Conservation (phyloP, 2,329 filamentous ascomycete species). For the Claviceps sp. region DNA sequence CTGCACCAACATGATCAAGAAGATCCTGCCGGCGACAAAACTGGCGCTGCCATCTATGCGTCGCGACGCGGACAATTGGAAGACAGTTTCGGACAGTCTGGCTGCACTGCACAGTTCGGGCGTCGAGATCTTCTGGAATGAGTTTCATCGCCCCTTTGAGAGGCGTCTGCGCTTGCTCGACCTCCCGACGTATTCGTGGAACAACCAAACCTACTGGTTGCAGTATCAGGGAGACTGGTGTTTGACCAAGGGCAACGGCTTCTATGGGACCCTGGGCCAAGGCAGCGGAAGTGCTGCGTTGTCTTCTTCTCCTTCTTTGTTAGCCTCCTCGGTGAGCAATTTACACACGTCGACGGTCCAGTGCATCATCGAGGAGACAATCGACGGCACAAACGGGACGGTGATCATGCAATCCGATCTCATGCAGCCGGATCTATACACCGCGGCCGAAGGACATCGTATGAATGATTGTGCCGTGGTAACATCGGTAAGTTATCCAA, state of each 20-base stretch:
- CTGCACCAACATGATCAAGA: conserved; percentile 48
- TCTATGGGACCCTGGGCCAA: conserved; percentile 27
- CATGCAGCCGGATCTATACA: conserved; percentile 22
- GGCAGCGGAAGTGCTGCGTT: neutral
- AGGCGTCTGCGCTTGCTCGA: conserved; percentile 35
- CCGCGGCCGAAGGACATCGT: conserved; percentile 26
- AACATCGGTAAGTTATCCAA: conserved; percentile 25
- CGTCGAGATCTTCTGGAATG: conserved; percentile 37
- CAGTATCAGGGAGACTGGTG: conserved; percentile 56
- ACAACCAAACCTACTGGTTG: conserved; percentile 59
- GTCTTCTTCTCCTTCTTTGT: neutral
- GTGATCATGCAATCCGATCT: conserved; percentile 26
- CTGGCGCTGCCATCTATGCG: conserved; percentile 40
- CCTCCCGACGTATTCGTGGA: conserved; percentile 57
- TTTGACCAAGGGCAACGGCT: conserved; percentile 48
- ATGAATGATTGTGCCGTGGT: conserved; percentile 29
- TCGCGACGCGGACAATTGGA: conserved; percentile 52
- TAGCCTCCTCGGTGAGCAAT: neutral
- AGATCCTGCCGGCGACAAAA: conserved; percentile 35
- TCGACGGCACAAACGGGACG: conserved; percentile 11
- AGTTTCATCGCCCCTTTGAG: conserved; percentile 45
- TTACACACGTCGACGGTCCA: conserved; percentile 22
- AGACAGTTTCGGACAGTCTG: conserved; percentile 44
- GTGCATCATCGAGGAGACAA: conserved; percentile 20
- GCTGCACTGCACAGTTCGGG: conserved; percentile 43